These are phyloP conservation scores for Drechslerella coelobrocha DNA, from an alignment of 2,329 filamentous ascomycete species.

Conservation along the genomic window DNA sequence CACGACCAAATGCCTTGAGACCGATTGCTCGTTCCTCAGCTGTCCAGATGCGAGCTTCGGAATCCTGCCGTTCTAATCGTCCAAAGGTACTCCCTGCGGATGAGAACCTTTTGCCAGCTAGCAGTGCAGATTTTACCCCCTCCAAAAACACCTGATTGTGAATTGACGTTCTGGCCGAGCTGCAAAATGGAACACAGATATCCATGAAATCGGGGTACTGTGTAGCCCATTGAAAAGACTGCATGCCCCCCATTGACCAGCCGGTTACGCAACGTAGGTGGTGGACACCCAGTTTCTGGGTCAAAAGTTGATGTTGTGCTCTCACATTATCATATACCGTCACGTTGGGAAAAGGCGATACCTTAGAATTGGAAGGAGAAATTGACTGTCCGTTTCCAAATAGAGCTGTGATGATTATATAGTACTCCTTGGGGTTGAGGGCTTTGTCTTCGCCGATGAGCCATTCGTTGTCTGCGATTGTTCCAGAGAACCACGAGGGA, in stretches of 20 bases:
- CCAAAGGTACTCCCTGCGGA: constrained; percentile 60
- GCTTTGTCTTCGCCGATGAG: constrained; percentile 71
- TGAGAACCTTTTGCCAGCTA: constrained; percentile 62
- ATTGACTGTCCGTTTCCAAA: constrained; percentile 74
- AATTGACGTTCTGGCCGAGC: constrained; percentile 68
- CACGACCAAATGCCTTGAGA: constrained; percentile 74
- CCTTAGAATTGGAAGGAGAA: constrained; percentile 69
- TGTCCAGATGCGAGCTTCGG: constrained; percentile 62
- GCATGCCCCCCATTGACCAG: constrained; percentile 75
- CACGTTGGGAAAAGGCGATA: constrained; percentile 68
- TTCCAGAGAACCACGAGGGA: constrained; percentile 76
- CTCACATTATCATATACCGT: constrained; percentile 73
- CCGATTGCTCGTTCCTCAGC: constrained; percentile 65
- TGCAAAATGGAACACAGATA: constrained; percentile 69
- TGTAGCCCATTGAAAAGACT: constrained; percentile 70
- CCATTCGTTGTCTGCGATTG: constrained; percentile 76
- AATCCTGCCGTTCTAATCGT: constrained; percentile 57
- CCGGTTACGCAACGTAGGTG: constrained; percentile 70
- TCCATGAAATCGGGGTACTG: constrained; percentile 72
- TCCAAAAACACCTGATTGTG: constrained; percentile 75
- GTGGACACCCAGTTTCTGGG: constrained; percentile 67
- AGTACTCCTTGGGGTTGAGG: constrained; percentile 70
- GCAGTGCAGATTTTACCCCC: constrained; percentile 68
- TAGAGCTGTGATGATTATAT: constrained; percentile 72
- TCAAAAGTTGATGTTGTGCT: constrained; percentile 72